Evolutionary conservation across 495 filamentous ascomycete genomes (phyloP).

Genomic region (Penicillium canescens): DNA sequence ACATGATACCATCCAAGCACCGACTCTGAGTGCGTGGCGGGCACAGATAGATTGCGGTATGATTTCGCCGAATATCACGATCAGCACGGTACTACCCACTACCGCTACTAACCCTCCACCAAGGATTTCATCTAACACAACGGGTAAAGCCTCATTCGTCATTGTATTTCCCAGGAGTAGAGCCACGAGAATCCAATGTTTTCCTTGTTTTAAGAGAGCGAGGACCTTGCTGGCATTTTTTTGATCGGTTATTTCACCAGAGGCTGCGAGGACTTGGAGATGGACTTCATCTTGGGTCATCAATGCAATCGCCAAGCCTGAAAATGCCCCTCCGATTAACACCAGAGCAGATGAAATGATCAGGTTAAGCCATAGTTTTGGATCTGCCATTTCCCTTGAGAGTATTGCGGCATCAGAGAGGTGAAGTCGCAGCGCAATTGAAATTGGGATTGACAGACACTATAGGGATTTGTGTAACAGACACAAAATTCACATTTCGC

Average conservation of each 20-base stretch:
- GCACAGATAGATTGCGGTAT: slow-evolving; percentile 94
- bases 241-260: slow-evolving; percentile 71
- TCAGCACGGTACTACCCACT: slow-evolving; percentile 83
- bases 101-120: slow-evolving; percentile 91
- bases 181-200: slow-evolving; percentile 97
- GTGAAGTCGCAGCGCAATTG: too few relatives aligned
- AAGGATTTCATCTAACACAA: slow-evolving; percentile 86
- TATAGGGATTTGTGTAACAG: too few relatives aligned
- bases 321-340: slow-evolving; percentile 84
- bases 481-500: too few relatives aligned
- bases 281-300: slow-evolving; percentile 81
- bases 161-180: slow-evolving; percentile 90
- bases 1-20: slow-evolving; percentile 82
- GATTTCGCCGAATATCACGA: slow-evolving; percentile 95
- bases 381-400: slow-evolving; percentile 43
- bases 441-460: too few relatives aligned
- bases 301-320: slow-evolving; percentile 86
- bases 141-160: slow-evolving; percentile 91
- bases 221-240: slow-evolving; percentile 78
- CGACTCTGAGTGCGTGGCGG: slow-evolving; percentile 87
- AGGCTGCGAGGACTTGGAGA: slow-evolving; percentile 83
- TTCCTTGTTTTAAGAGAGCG: slow-evolving; percentile 74
- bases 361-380: slow-evolving; percentile 65
- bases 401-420: too few relatives aligned
- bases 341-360: slow-evolving; percentile 68